A percentile compares a stretch with the other conserved stretches of the same genome.
Evolutionary conservation across 331 rosid genomes (phyloP).

Genomic region (Rosa hybrid): DNA sequence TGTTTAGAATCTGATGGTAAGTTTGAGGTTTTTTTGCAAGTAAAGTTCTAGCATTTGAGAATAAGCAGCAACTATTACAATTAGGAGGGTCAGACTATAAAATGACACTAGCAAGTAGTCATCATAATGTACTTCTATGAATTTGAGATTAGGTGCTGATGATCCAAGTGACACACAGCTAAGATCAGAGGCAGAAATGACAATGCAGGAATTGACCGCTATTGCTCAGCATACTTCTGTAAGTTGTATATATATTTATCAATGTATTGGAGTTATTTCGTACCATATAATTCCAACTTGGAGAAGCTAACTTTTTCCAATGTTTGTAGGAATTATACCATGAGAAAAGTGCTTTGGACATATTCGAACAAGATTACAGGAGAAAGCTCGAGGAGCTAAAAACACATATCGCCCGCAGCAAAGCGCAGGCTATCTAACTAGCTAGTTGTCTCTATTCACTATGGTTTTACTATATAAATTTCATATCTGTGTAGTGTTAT

Average conservation of each 20-base stretch:
- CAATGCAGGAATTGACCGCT: conserved; percentile 63
- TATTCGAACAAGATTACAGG: conserved; percentile 80
- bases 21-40: too few species aligned
- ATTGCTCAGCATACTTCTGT: conserved; percentile 77
- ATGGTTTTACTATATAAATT: too few species aligned
- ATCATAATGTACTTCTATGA: background rate
- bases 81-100: too few species aligned
- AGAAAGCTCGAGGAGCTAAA: conserved; percentile 68
- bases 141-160: conserved; percentile 64
- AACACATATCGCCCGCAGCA: too few species aligned
- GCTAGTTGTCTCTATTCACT: too few species aligned
- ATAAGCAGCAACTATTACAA: too few species aligned
- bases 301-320: conserved; percentile 23
- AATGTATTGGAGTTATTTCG: background rate
- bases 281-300: background rate
- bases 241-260: conserved; percentile 37
- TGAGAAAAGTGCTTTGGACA: conserved; percentile 64
- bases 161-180: conserved; percentile 37
- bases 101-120: too few species aligned
- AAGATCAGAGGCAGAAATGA: conserved; percentile 57
- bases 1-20: too few species aligned
- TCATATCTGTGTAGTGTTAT: too few species aligned
- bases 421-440: too few species aligned
- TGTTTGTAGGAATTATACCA: conserved; percentile 76
- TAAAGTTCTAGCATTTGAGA: too few species aligned